Conservation (phyloP, 129 eudicot species). For the Ambrosia artemisiifolia region DNA sequence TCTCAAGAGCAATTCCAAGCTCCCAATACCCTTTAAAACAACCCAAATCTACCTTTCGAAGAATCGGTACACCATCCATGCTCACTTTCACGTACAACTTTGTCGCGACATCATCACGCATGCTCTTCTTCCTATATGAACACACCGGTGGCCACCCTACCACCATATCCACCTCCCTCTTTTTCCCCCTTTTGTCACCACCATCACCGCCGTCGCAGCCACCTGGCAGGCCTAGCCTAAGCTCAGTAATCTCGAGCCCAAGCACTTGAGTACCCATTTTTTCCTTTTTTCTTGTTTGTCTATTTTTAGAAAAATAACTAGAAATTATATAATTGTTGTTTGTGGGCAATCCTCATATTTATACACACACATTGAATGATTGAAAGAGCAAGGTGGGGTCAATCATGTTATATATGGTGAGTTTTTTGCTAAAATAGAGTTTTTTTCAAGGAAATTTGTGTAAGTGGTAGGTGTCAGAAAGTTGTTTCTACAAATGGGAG, state of each 20-base stretch:
- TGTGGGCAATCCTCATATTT: not conserved
- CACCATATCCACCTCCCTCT: constrained; percentile 32
- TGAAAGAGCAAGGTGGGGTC: constrained; percentile 43
- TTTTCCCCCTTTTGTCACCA: not conserved
- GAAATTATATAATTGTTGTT: not conserved
- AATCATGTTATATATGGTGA: constrained; percentile 24
- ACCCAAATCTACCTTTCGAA: constrained; percentile 68
- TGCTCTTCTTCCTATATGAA: constrained; percentile 44
- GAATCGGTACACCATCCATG: constrained; percentile 85
- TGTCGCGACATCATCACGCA: constrained; percentile 14
- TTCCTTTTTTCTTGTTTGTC: not conserved
- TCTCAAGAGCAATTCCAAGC: constrained; percentile 52
- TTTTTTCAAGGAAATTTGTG: too few species aligned
- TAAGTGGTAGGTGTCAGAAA: too few species aligned
- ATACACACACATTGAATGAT: constrained; percentile 4
- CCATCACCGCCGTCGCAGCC: not conserved
- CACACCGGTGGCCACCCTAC: constrained; percentile 97
- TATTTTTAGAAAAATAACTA: not conserved
- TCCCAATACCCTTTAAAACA: constrained; percentile 44
- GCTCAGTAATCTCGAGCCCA: constrained; percentile 52
- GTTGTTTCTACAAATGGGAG: too few species aligned
- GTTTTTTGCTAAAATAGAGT: too few species aligned
- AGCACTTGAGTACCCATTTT: constrained; percentile 33
- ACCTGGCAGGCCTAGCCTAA: constrained; percentile 68
- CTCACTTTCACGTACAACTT: constrained; percentile 69